phyloP scores from a whole-genome alignment of 148 eudicot genomes.

The Camellia lanceoleosa region DNA sequence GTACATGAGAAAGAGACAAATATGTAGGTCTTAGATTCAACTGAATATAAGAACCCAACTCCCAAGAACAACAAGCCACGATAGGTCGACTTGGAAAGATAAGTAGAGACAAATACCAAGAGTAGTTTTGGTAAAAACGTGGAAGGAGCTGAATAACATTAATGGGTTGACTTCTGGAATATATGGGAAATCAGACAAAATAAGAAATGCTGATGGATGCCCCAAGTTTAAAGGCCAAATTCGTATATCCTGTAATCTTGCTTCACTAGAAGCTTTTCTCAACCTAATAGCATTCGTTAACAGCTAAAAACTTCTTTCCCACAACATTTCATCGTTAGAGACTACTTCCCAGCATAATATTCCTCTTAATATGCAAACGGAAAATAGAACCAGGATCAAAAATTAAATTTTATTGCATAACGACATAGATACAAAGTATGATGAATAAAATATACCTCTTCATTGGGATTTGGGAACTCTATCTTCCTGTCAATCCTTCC shows the following conservation, averaged over 20 bases:
- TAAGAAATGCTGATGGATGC: not conserved
- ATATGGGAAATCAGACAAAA: not conserved
- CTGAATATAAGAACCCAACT: not conserved
- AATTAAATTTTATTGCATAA: not conserved
- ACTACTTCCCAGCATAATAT: not conserved
- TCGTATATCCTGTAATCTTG: not conserved
- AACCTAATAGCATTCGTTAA: not conserved
- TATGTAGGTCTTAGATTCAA: not conserved
- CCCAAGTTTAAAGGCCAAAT: not conserved
- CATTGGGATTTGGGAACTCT: constrained; percentile 80
- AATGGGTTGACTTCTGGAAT: not conserved
- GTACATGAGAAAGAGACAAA: too few relatives aligned
- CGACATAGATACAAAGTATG: not conserved
- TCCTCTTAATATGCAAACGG: not conserved
- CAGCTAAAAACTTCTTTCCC: not conserved
- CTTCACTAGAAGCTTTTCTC: not conserved
- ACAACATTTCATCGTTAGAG: not conserved
- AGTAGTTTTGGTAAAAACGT: not conserved
- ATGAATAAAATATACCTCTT: constrained; percentile 39
- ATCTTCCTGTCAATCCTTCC: constrained; percentile 81
- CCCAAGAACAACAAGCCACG: not conserved
- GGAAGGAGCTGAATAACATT: not conserved
- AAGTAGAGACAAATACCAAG: not conserved
- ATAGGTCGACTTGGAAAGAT: not conserved
- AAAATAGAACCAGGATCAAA: not conserved